A percentile compares a stretch with the other conserved stretches of the same genome.
phyloP scores from a whole-genome alignment of 352 stramenopile species.

The Globisporangium paroecandrum region DNA sequence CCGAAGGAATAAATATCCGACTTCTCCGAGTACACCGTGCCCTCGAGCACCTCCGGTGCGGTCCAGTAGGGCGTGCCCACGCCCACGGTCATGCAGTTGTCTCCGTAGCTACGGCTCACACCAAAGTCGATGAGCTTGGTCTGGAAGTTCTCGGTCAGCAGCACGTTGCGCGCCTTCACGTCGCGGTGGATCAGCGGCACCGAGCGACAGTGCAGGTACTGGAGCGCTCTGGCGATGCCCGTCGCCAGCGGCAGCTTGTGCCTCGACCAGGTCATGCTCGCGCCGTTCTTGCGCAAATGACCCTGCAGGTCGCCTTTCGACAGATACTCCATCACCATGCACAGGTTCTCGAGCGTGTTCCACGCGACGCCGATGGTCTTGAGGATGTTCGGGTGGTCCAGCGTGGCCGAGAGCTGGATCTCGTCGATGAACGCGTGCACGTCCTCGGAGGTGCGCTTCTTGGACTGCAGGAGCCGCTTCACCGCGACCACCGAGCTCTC shows the following conservation, averaged over 20 bases:
- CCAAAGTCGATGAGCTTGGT: slow-evolving; percentile 62
- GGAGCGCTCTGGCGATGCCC: slow-evolving; percentile 37
- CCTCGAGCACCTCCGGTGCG: slow-evolving; percentile 24
- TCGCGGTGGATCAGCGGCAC: slow-evolving; percentile 56
- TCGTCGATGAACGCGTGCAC: slow-evolving; percentile 39
- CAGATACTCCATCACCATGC: slow-evolving; percentile 54
- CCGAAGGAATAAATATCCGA: slow-evolving; percentile 34
- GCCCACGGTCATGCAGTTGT: slow-evolving; percentile 21
- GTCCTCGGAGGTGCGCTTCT: slow-evolving; percentile 27
- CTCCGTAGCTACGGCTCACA: slow-evolving; percentile 31
- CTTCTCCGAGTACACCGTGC: slow-evolving; percentile 28
- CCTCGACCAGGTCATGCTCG: slow-evolving; percentile 14
- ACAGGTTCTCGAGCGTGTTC: slow-evolving; percentile 50
- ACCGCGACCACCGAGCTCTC: slow-evolving; percentile 38
- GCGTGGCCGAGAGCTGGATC: slow-evolving; percentile 36
- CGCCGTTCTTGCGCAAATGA: slow-evolving; percentile 28
- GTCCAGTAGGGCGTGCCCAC: slow-evolving; percentile 22
- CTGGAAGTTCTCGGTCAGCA: slow-evolving; percentile 38
- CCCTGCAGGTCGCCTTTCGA: slow-evolving; percentile 38
- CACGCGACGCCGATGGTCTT: slow-evolving; percentile 47
- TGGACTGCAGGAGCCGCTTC: slow-evolving; percentile 42
- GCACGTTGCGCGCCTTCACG: slow-evolving; percentile 52
- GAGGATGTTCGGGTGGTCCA: slow-evolving; percentile 47
- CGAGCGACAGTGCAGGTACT: slow-evolving; percentile 43
- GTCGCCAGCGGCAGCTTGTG: slow-evolving; percentile 42